These are phyloP conservation scores for Hippophae gyantsensis DNA, from an alignment of 306 rosid genomes.

Conservation along the genomic window DNA sequence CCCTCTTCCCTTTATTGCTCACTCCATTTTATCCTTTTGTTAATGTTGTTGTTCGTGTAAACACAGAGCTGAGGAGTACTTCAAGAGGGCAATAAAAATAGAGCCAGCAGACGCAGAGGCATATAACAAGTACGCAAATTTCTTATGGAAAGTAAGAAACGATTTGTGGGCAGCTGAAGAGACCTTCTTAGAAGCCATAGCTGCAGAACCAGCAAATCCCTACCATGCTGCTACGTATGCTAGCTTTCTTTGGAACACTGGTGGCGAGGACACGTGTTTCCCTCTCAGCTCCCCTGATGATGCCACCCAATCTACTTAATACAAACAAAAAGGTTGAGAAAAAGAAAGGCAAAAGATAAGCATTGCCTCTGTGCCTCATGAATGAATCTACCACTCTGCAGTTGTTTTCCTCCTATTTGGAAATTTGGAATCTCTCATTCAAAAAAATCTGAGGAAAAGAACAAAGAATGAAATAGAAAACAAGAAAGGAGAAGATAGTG, in stretches of 20 bases:
- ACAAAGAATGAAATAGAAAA: too few relatives aligned
- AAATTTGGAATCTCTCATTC: neutral
- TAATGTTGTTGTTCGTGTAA: too few relatives aligned
- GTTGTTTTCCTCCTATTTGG: neutral
- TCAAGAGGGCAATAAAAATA: conserved; percentile 52
- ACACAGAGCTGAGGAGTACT: conserved; percentile 92
- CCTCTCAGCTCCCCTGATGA: conserved; percentile 53
- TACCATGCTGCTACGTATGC: conserved; percentile 78
- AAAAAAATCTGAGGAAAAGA: neutral
- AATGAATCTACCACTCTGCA: too few relatives aligned
- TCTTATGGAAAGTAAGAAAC: conserved; percentile 62
- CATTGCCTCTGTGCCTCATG: neutral
- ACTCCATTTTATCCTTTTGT: too few relatives aligned
- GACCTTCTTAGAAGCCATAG: conserved; percentile 67
- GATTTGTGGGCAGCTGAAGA: conserved; percentile 93
- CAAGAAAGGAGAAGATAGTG: too few relatives aligned
- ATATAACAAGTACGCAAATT: conserved; percentile 63
- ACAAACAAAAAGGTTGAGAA: neutral
- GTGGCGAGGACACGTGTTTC: conserved; percentile 86
- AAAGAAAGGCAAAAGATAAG: neutral
- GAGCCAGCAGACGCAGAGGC: conserved; percentile 81
- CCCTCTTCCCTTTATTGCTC: too few relatives aligned
- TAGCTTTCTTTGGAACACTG: conserved; percentile 89
- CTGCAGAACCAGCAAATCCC: conserved; percentile 65
- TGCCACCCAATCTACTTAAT: conserved; percentile 27